These are phyloP conservation scores for Aegilops tauschii DNA, from an alignment of 176 grass and related monocot genomes.

Conservation along the genomic window DNA sequence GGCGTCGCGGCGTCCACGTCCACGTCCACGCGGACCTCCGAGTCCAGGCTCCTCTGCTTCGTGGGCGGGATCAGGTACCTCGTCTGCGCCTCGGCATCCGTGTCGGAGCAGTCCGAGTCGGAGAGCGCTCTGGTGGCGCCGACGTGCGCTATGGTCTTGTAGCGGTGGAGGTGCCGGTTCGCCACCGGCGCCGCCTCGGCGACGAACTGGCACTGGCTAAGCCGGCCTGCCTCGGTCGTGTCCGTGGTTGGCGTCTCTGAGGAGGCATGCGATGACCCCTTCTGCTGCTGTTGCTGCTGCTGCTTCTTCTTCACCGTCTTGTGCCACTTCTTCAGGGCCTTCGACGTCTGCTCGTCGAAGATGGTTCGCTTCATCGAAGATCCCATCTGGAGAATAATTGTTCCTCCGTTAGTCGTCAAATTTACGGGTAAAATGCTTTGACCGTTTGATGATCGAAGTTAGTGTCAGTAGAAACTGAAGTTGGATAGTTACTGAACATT, in stretches of 20 bases:
- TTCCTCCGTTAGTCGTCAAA: background rate
- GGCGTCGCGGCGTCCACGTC: background rate
- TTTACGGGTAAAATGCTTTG: background rate
- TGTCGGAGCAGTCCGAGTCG: constrained; percentile 43
- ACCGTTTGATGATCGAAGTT: background rate
- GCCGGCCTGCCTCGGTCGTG: constrained; percentile 14
- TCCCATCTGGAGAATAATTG: constrained; percentile 62
- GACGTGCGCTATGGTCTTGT: constrained; percentile 53
- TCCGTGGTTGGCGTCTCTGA: constrained; percentile 28
- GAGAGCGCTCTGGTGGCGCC: constrained; percentile 41
- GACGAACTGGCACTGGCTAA: constrained; percentile 11
- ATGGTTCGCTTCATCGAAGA: constrained; percentile 84
- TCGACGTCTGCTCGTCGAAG: constrained; percentile 70
- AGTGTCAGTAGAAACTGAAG: background rate
- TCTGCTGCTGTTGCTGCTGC: constrained; percentile 26
- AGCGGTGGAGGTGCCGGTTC: constrained; percentile 40
- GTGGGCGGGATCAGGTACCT: constrained; percentile 34
- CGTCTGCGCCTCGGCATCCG: constrained; percentile 31
- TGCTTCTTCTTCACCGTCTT: constrained; percentile 56
- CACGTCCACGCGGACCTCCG: constrained; percentile 34
- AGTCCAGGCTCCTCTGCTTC: constrained; percentile 39
- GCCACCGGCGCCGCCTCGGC: background rate
- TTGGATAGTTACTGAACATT: constrained; percentile 11
- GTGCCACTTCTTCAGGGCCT: constrained; percentile 80
- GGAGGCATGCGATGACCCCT: constrained; percentile 14